These are phyloP conservation scores for Fusarium irregulare DNA, from an alignment of 2,329 filamentous ascomycete species.

Conservation along the genomic window DNA sequence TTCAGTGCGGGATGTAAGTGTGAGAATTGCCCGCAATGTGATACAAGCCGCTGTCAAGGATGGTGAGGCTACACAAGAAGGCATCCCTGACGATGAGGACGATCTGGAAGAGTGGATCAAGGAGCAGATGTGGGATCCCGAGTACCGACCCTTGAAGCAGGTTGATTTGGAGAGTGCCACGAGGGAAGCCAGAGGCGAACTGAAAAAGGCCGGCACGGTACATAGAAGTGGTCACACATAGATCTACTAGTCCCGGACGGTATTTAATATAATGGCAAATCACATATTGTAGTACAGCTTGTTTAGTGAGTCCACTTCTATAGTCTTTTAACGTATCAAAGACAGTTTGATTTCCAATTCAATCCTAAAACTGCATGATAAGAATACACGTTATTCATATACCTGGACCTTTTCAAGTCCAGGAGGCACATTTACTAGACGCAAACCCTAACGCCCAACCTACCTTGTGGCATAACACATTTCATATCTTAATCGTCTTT, in stretches of 20 bases:
- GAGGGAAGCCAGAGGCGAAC: conserved; percentile 62
- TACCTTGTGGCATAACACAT: conserved; percentile 31
- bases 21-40: conserved; percentile 80
- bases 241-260: background rate
- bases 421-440: conserved; percentile 31
- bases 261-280: background rate
- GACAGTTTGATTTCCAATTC: conserved; percentile 17
- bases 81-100: conserved; percentile 68
- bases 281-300: background rate
- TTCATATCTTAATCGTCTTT: conserved; percentile 4
- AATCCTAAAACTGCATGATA: conserved; percentile 19
- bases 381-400: conserved; percentile 30
- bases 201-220: conserved; percentile 48
- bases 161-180: conserved; percentile 65
- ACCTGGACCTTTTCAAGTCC: conserved; percentile 26
- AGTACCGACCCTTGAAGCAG: conserved; percentile 71
- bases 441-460: conserved; percentile 42
- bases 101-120: conserved; percentile 77
- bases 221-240: conserved; percentile 33
- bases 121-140: conserved; percentile 83
- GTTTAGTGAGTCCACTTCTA: conserved; percentile 5
- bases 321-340: conserved; percentile 8
- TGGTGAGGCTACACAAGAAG: conserved; percentile 71
- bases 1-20: conserved; percentile 78
- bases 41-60: conserved; percentile 78